A percentile compares a stretch with the other conserved stretches of the same genome.
Conservation (phyloP, 169 alveolate genomes). For the Plasmodium cynomolgi region DNA sequence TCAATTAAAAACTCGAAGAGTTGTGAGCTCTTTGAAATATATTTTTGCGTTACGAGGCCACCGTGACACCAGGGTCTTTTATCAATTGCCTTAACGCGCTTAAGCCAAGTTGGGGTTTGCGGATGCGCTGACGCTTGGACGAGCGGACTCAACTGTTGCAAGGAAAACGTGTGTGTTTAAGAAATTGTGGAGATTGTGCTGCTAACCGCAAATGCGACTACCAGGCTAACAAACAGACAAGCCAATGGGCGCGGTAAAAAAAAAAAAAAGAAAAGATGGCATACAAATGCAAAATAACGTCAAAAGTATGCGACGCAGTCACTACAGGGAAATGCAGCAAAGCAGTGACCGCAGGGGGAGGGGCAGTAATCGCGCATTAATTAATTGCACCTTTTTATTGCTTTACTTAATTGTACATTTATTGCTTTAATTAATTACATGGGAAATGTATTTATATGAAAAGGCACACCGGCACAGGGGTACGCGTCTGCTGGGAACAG, state of each 20-base stretch:
- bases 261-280: background rate
- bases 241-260: background rate
- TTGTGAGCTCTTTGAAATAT: background rate
- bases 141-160: background rate
- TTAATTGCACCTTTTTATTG: background rate
- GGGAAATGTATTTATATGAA: background rate
- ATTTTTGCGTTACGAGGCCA: background rate
- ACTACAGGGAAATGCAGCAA: background rate
- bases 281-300: background rate
- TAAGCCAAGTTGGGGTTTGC: background rate
- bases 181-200: background rate
- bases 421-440: background rate
- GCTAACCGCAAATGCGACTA: background rate
- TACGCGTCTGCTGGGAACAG: background rate
- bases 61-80: background rate
- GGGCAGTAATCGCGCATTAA: background rate
- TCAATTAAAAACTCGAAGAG: background rate
- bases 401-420: background rate
- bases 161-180: background rate
- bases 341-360: background rate
- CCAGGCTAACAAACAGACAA: background rate
- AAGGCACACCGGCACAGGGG: background rate
- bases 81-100: background rate
- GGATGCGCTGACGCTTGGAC: background rate
- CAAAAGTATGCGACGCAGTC: background rate